Evolutionary conservation across 495 filamentous ascomycete genomes (phyloP).

Genomic region (Tuber borchii): DNA sequence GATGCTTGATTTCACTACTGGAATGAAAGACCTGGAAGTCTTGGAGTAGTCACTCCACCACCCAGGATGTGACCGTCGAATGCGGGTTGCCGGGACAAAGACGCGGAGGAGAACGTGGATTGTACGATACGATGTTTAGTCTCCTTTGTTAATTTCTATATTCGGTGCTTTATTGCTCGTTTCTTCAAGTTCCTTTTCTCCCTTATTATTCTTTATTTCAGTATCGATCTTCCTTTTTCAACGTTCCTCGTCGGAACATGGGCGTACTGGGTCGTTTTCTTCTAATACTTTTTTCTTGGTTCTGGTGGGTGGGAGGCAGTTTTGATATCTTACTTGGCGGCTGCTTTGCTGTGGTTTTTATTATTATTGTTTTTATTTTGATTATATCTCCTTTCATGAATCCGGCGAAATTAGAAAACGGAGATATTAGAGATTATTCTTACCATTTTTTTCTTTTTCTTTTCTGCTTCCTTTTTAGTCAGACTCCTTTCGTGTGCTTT

Average conservation of each 20-base stretch:
- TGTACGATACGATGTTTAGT: constrained; percentile 26
- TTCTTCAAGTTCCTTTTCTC: constrained; percentile 1
- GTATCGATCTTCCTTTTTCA: neutral
- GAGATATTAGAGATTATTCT: constrained; percentile 24
- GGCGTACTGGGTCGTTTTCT: constrained; percentile 6
- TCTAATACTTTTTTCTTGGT: constrained; percentile 11
- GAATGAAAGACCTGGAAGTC: constrained; percentile 51
- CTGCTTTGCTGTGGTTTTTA: constrained; percentile 11
- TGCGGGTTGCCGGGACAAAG: constrained; percentile 10
- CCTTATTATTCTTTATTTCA: neutral
- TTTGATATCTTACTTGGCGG: constrained; percentile 10
- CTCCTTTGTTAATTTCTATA: constrained; percentile 8
- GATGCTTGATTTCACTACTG: constrained; percentile 80
- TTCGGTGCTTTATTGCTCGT: constrained; percentile 8
- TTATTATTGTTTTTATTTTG: constrained; percentile 9
- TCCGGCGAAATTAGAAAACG: constrained; percentile 20
- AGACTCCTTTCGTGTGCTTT: neutral
- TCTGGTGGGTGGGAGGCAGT: constrained; percentile 1
- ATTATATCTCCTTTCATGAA: constrained; percentile 20
- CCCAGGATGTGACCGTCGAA: constrained; percentile 8
- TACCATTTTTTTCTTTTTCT: constrained; percentile 7
- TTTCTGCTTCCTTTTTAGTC: neutral
- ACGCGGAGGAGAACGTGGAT: constrained; percentile 10
- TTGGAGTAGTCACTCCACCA: constrained; percentile 42
- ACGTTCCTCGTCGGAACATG: neutral